Percentiles rank a stretch among this genome's conserved stretches.
phyloP scores from a whole-genome alignment of 202 grass and related monocot species.

The Zizania palustris region DNA sequence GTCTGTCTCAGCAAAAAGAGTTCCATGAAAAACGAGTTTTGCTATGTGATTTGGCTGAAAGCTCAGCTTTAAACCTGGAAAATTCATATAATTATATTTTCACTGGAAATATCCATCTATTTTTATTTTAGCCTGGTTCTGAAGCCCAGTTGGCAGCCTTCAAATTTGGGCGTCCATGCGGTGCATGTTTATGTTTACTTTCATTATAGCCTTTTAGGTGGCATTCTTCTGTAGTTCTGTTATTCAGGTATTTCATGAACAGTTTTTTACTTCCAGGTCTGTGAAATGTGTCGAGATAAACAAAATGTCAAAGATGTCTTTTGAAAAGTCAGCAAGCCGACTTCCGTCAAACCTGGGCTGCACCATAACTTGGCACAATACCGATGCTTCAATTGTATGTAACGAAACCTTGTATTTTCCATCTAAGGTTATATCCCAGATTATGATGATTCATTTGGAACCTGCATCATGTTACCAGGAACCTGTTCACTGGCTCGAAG shows the following conservation, averaged over 20 bases:
- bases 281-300: conserved; percentile 99
- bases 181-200: background rate
- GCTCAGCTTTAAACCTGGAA: background rate
- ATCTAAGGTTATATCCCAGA: conserved; percentile 23
- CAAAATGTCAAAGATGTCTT: conserved; percentile 86
- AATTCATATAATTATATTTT: conserved; percentile 1
- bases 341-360: conserved; percentile 72
- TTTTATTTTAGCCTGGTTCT: background rate
- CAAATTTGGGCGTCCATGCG: background rate
- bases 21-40: background rate
- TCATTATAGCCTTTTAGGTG: conserved; percentile 20
- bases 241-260: conserved; percentile 32
- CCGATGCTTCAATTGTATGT: conserved; percentile 88
- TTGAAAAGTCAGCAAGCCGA: conserved; percentile 85
- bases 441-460: conserved; percentile 35
- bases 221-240: conserved; percentile 6
- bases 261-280: conserved; percentile 63
- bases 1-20: conserved; percentile 5
- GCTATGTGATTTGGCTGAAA: conserved; percentile 19
- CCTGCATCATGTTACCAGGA: conserved; percentile 61
- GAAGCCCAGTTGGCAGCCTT: background rate
- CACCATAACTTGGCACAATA: conserved; percentile 93
- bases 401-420: conserved; percentile 41
- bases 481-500: conserved; percentile 82
- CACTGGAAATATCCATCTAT: conserved; percentile 12